Percentiles rank a stretch among this genome's conserved stretches.
Evolutionary conservation across 1,284 basidiomycete species (phyloP).

Genomic region (Trichosporon coremiiforme): DNA sequence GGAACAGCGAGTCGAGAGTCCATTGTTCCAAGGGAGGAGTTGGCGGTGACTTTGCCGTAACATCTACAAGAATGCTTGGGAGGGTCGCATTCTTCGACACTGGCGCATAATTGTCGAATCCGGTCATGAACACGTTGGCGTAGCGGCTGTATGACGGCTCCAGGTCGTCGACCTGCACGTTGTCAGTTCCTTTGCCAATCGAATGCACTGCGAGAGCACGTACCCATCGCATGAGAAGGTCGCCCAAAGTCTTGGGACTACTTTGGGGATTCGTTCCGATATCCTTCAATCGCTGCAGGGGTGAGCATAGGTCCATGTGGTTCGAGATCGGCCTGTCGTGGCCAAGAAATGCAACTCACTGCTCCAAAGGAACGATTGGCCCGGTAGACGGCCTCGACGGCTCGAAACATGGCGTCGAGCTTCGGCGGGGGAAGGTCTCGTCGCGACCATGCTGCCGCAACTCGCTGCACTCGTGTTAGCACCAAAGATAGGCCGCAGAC

Average conservation of each 20-base stretch:
- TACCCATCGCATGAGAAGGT: conserved; percentile 96
- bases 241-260: conserved; percentile 92
- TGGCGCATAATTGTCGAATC: conserved; percentile 81
- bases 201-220: conserved; percentile 40
- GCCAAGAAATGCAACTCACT: conserved; percentile 59
- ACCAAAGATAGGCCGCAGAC: conserved; percentile 20
- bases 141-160: conserved; percentile 84
- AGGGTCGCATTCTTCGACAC: conserved; percentile 76
- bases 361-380: conserved; percentile 78
- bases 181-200: not conserved
- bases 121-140: conserved; percentile 69
- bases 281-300: conserved; percentile 79
- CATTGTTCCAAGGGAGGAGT: conserved; percentile 62
- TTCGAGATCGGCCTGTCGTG: conserved; percentile 3
- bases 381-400: conserved; percentile 87
- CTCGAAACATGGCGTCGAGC: conserved; percentile 91
- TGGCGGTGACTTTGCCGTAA: conserved; percentile 67
- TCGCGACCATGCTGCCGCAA: conserved; percentile 94
- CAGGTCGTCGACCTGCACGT: conserved; percentile 77
- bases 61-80: conserved; percentile 67
- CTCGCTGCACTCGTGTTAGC: conserved; percentile 65
- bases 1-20: conserved; percentile 85
- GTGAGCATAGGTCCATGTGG: conserved; percentile 26
- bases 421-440: conserved; percentile 89
- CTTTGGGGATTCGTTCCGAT: conserved; percentile 84